These are phyloP conservation scores for Ilyonectria sp. DNA, from an alignment of 2,329 filamentous ascomycete species.

Conservation along the genomic window DNA sequence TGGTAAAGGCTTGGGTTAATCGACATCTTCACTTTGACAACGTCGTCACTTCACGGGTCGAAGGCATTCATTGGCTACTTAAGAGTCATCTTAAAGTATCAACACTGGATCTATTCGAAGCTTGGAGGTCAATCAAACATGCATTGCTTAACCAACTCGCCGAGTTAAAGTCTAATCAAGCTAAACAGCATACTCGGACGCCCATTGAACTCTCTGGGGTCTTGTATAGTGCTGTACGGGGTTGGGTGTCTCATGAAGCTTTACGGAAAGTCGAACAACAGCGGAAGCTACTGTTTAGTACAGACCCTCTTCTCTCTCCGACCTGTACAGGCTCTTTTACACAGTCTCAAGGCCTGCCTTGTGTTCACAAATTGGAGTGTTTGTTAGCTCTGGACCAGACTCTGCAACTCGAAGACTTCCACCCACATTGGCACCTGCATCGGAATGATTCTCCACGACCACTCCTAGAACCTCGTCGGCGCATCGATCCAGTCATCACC, in stretches of 20 bases:
- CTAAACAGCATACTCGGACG: background rate
- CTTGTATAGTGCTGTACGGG: background rate
- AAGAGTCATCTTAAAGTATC: background rate
- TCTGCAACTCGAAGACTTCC: background rate
- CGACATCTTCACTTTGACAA: background rate
- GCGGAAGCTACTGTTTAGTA: background rate
- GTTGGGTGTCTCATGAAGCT: background rate
- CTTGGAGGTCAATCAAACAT: background rate
- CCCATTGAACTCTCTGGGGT: background rate
- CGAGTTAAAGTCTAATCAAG: background rate
- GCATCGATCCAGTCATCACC: background rate
- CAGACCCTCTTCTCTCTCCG: background rate
- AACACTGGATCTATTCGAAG: background rate
- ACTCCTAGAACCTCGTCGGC: background rate
- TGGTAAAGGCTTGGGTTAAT: background rate
- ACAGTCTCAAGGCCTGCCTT: conserved; percentile 1
- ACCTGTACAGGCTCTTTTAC: background rate
- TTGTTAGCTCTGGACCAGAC: background rate
- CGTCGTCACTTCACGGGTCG: background rate
- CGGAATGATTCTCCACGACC: background rate
- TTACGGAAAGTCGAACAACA: background rate
- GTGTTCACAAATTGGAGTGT: conserved; percentile 2
- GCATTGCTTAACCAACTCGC: background rate
- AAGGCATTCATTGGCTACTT: conserved; percentile 5
- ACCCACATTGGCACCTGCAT: conserved; percentile 4